These are phyloP conservation scores for Hypericum androsaemum DNA, from an alignment of 345 rosid genomes.

Conservation along the genomic window DNA sequence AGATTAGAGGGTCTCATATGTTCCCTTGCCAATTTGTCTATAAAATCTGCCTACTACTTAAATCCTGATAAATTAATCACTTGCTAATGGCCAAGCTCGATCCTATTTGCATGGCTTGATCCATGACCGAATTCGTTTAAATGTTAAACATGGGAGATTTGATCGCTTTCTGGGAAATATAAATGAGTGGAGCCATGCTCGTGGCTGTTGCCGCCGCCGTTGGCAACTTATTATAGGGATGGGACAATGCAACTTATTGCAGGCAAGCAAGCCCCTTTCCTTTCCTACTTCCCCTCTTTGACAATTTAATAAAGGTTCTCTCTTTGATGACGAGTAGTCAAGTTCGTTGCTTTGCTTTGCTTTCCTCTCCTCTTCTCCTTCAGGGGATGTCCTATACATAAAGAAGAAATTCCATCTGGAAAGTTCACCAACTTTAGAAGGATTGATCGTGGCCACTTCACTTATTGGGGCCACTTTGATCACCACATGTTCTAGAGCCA, in stretches of 20 bases:
- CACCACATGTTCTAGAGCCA: constrained; percentile 76
- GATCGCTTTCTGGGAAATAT: constrained; percentile 17
- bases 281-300: constrained; percentile 1
- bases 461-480: constrained; percentile 87
- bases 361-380: too few relatives aligned
- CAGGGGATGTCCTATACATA: constrained; percentile 89
- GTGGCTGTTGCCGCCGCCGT: constrained; percentile 84
- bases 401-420: constrained; percentile 73
- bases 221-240: too few relatives aligned
- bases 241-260: too few relatives aligned
- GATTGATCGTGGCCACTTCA: constrained; percentile 83
- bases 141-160: constrained; percentile 21
- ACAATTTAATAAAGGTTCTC: not conserved
- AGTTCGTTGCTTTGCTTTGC: too few relatives aligned
- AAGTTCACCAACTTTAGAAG: constrained; percentile 67
- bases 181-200: constrained; percentile 84
- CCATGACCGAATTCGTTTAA: constrained; percentile 7
- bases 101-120: constrained; percentile 5
- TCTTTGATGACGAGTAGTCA: too few relatives aligned
- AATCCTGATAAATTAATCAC: too few relatives aligned
- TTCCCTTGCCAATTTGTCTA: too few relatives aligned
- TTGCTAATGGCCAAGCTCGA: too few relatives aligned
- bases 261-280: constrained; percentile 75
- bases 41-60: too few relatives aligned
- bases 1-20: too few relatives aligned